Conservation (phyloP, 2,329 filamentous ascomycete species). For the Sarocladium kiliense region DNA sequence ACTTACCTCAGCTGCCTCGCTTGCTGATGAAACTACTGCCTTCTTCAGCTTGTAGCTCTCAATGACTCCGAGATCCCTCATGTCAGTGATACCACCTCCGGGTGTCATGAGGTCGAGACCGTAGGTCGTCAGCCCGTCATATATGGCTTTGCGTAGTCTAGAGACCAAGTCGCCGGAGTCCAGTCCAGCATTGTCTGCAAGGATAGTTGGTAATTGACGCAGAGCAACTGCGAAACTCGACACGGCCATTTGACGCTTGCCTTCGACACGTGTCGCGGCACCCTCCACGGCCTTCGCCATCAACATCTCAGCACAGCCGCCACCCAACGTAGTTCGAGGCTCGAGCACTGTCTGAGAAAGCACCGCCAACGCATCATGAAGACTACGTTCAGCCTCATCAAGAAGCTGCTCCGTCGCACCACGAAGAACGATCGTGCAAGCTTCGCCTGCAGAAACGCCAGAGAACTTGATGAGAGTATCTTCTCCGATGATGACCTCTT, state of each 20-base stretch:
- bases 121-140: slow-evolving; percentile 88
- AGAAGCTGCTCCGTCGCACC: slow-evolving; percentile 95
- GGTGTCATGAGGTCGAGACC: slow-evolving; percentile 85
- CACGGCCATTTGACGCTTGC: slow-evolving; percentile 94
- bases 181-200: slow-evolving; percentile 94
- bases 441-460: slow-evolving; percentile 85
- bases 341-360: slow-evolving; percentile 95
- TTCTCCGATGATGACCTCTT: slow-evolving; percentile 97
- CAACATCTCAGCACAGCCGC: slow-evolving; percentile 95
- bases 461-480: slow-evolving; percentile 98
- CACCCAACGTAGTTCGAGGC: slow-evolving; percentile 88
- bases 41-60: slow-evolving; percentile 99
- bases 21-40: slow-evolving; percentile 94
- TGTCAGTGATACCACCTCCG: slow-evolving; percentile 88
- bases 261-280: slow-evolving; percentile 86
- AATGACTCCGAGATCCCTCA: slow-evolving; percentile 91
- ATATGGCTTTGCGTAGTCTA: slow-evolving; percentile 86
- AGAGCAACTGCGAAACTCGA: slow-evolving; percentile 84
- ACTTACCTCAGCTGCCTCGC: slow-evolving; percentile 90
- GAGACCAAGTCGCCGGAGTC: slow-evolving; percentile 94
- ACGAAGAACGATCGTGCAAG: slow-evolving; percentile 93
- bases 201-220: slow-evolving; percentile 89
- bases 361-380: slow-evolving; percentile 94
- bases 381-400: slow-evolving; percentile 90
- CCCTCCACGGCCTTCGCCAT: slow-evolving; percentile 98